Evolutionary conservation across 2,329 filamentous ascomycete genomes (phyloP).

Genomic region (Apiospora hydei): DNA sequence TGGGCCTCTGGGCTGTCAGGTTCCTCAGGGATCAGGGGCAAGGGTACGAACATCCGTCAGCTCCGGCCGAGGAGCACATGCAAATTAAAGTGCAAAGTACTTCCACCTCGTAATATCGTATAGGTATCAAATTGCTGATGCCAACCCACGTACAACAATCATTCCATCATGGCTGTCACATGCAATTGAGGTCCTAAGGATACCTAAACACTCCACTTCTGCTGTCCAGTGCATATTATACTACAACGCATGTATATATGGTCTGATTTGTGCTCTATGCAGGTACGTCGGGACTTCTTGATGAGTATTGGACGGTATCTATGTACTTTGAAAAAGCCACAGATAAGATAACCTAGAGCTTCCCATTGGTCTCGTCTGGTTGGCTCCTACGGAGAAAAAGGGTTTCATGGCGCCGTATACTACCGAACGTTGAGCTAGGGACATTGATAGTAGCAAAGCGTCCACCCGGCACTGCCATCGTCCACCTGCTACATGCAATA

Average conservation of each 20-base stretch:
- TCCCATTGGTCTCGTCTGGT: background rate
- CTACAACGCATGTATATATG: background rate
- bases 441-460: background rate
- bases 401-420: background rate
- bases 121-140: background rate
- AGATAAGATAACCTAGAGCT: conserved; percentile 18
- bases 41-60: background rate
- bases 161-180: background rate
- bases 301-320: background rate
- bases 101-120: background rate
- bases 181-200: background rate
- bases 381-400: background rate
- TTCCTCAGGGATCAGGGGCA: conserved; percentile 1
- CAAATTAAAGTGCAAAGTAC: background rate
- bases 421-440: background rate
- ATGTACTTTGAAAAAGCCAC: background rate
- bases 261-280: background rate
- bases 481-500: background rate
- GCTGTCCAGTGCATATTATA: background rate
- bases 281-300: background rate
- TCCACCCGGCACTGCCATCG: background rate
- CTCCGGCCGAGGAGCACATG: conserved; percentile 11
- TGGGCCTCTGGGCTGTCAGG: background rate
- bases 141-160: conserved; percentile 9
- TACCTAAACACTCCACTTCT: background rate